Evolutionary conservation across 306 rosid genomes (phyloP), one percentile per base, ranked within the genome.

Genomic region (Begonia peltatifolia): DNA sequence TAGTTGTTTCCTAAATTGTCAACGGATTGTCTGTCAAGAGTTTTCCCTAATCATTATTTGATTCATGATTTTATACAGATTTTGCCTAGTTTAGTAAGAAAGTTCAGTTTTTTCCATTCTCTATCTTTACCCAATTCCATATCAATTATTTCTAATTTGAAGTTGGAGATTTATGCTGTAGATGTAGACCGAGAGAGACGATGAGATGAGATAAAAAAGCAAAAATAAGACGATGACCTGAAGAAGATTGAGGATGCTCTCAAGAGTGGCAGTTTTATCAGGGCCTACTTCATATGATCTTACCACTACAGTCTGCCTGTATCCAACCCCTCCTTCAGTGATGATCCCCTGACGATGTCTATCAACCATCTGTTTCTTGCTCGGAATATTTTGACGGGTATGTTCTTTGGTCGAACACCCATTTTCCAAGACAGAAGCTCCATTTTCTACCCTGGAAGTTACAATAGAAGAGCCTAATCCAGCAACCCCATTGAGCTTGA

Each of bases 241-340:
- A 65, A 83, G 79, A 58, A 90, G 93, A 63, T 85, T 83, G 56
- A 80, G 84, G 56, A 90, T 69, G 68, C 87, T 80, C 68, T 85
- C 97, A n/a, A 90, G 63, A 14, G 94, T 85, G 1, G 85, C 87
- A 42, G 97, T 83, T 68, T 85, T 90, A 57, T 90, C 97, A 22
- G 94, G 69, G 47, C 97, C 95, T 61, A 90, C 97, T 70, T 90
- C 97, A 65, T 85, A 85, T 56, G 95, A 89, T 60, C 95, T 70
- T 16, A 89, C 52, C 56, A 90, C 94, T 50, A 90, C 73, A n/a
- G 85, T 85, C 48, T 85, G 95, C 61, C 85, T 74, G 63, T 89
- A 85, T 35, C 80, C 94, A 51, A 89, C 90, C 41, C 90, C 95
- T 7, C 84, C 81, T 74, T 82, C 95, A 6, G 69, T 69, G 16